These are phyloP conservation scores for Phytophthora aleatoria DNA, from an alignment of 352 stramenopile species.

Conservation along the genomic window DNA sequence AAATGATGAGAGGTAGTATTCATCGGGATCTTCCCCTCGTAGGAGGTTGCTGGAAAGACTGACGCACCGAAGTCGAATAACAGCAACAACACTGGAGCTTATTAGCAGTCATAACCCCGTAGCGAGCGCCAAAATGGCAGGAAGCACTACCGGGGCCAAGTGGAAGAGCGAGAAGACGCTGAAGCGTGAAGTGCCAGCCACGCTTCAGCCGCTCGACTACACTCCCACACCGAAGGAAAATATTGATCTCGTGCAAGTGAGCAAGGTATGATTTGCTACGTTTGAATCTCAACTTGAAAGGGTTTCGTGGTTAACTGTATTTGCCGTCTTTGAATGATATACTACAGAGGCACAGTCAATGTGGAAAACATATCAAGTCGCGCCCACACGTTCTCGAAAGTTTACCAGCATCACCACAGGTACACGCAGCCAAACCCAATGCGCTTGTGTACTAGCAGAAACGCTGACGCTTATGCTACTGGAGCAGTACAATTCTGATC, in stretches of 20 bases:
- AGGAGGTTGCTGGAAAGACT: too few relatives aligned
- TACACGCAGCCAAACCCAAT: slow-evolving; percentile 20
- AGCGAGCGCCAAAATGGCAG: slow-evolving; percentile 30
- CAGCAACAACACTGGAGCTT: too few relatives aligned
- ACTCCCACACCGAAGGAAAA: slow-evolving; percentile 65
- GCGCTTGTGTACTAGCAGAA: slow-evolving; percentile 1
- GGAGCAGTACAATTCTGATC: not conserved
- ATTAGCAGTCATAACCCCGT: not conserved
- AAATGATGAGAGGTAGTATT: not conserved
- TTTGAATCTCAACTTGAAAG: too few relatives aligned
- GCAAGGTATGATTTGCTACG: slow-evolving; percentile 39
- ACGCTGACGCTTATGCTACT: slow-evolving; percentile 1
- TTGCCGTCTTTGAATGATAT: slow-evolving; percentile 5
- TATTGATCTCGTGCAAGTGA: slow-evolving; percentile 56
- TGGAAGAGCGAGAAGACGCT: slow-evolving; percentile 53
- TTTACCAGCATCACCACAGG: slow-evolving; percentile 42
- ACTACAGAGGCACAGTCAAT: slow-evolving; percentile 39
- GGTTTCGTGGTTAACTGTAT: not conserved
- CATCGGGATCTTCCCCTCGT: too few relatives aligned
- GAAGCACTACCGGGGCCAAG: slow-evolving; percentile 27
- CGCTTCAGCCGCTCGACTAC: slow-evolving; percentile 68
- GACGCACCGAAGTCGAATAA: too few relatives aligned
- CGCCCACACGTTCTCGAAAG: slow-evolving; percentile 66
- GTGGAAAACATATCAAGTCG: slow-evolving; percentile 57
- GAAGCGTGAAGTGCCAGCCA: slow-evolving; percentile 49